Conservation (phyloP, 176 grass and related monocot genomes). For the Poa annua region DNA sequence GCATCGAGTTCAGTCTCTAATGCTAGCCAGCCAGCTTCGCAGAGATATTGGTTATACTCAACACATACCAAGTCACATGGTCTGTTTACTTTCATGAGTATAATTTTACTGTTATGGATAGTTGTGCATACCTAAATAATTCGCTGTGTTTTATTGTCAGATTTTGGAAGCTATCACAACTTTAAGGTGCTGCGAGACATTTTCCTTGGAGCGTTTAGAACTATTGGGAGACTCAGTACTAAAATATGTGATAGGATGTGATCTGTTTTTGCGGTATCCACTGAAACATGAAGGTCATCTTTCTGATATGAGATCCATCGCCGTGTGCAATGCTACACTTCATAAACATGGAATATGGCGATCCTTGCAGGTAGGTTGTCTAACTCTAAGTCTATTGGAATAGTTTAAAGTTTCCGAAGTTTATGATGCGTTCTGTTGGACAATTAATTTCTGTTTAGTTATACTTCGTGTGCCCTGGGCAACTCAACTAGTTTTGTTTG, state of each 20-base stretch:
- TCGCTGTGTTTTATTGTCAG: conserved; percentile 49
- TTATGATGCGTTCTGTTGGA: conserved; percentile 16
- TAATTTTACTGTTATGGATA: conserved; percentile 29
- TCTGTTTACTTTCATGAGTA: conserved; percentile 47
- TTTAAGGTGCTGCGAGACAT: conserved; percentile 79
- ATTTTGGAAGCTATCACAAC: conserved; percentile 97
- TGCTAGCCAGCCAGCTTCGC: conserved; percentile 85
- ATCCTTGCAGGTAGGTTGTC: conserved; percentile 71
- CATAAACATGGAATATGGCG: conserved; percentile 72
- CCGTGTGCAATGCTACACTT: conserved; percentile 83
- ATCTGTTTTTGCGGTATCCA: conserved; percentile 75
- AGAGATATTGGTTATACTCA: conserved; percentile 63
- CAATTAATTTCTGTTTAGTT: conserved; percentile 21
- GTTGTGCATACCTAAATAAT: conserved; percentile 3
- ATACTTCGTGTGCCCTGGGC: background rate
- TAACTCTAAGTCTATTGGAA: conserved; percentile 35
- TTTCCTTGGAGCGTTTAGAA: conserved; percentile 88
- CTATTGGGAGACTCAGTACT: conserved; percentile 88
- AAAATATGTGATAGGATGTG: conserved; percentile 84
- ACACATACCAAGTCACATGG: conserved; percentile 67
- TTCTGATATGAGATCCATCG: conserved; percentile 64
- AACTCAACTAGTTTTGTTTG: conserved; percentile 9
- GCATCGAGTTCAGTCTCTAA: conserved; percentile 81
- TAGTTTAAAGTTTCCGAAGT: conserved; percentile 36
- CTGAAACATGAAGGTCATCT: conserved; percentile 88